Conservation (phyloP, 441 rosid species). For the Viola pubescens region DNA sequence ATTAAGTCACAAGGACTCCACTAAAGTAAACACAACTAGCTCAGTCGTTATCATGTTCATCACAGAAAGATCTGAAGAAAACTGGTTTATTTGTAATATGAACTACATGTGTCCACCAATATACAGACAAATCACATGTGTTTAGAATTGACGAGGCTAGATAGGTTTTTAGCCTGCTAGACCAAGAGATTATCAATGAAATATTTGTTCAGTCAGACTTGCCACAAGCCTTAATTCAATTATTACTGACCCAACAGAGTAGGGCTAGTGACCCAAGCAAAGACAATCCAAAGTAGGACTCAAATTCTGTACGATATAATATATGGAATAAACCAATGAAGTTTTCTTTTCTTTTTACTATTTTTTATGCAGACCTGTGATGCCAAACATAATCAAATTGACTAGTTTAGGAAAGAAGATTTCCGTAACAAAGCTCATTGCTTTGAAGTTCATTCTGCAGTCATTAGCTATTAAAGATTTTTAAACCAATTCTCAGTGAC, state of each 20-base stretch:
- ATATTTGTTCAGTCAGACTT: background rate
- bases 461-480: background rate
- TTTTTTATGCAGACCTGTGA: too few species aligned
- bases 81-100: background rate
- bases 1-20: slow-evolving; percentile 15
- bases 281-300: background rate
- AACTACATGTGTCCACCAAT: background rate
- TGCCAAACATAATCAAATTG: too few species aligned
- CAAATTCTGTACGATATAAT: background rate
- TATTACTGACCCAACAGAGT: background rate
- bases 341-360: too few species aligned
- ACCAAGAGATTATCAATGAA: background rate
- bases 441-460: background rate
- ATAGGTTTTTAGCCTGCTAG: background rate
- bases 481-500: too few species aligned
- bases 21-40: background rate
- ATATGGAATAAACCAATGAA: too few species aligned
- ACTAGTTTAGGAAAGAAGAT: background rate
- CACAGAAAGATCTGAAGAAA: background rate
- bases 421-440: background rate
- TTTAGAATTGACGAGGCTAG: background rate
- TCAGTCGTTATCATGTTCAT: background rate
- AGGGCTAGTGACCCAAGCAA: background rate
- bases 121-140: background rate
- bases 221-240: background rate